Percentiles rank a stretch among this genome's conserved stretches.
Evolutionary conservation across 176 grass and related monocot genomes (phyloP).

Genomic region (Rhipidocladum racemiflorum): DNA sequence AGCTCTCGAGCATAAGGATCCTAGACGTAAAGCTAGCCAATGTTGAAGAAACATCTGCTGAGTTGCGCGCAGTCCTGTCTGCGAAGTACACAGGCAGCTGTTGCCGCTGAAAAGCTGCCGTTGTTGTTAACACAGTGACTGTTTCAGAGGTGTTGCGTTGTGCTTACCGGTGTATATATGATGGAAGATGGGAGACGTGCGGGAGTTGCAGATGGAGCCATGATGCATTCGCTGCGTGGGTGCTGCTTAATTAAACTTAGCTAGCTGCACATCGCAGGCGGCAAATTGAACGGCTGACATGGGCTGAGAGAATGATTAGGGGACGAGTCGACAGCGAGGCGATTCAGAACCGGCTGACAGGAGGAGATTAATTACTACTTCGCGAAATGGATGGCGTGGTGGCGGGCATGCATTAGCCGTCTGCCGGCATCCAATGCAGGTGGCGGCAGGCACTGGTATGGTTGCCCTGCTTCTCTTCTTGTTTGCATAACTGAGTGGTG

Average conservation of each 20-base stretch:
- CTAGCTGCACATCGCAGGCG: not conserved
- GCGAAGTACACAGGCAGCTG: conserved; percentile 27
- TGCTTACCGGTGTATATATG: not conserved
- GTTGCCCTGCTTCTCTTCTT: not conserved
- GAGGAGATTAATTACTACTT: not conserved
- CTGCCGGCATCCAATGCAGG: not conserved
- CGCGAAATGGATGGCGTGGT: not conserved
- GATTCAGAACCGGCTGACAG: not conserved
- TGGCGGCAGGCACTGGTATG: not conserved
- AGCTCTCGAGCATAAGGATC: not conserved
- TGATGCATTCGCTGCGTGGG: not conserved
- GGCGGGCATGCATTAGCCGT: not conserved
- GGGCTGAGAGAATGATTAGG: not conserved
- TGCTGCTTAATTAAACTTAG: not conserved
- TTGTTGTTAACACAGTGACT: not conserved
- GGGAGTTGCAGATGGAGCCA: not conserved
- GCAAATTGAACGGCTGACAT: conserved; percentile 12
- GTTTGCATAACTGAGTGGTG: not conserved
- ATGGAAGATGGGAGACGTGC: conserved; percentile 19
- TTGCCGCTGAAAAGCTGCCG: not conserved
- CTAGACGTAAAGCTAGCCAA: not conserved
- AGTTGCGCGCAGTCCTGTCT: conserved; percentile 7
- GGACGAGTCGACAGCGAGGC: not conserved
- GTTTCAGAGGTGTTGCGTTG: not conserved
- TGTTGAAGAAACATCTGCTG: not conserved